phyloP scores from a whole-genome alignment of 192 early-diverging fungal genomes.

The Backusella sp. region DNA sequence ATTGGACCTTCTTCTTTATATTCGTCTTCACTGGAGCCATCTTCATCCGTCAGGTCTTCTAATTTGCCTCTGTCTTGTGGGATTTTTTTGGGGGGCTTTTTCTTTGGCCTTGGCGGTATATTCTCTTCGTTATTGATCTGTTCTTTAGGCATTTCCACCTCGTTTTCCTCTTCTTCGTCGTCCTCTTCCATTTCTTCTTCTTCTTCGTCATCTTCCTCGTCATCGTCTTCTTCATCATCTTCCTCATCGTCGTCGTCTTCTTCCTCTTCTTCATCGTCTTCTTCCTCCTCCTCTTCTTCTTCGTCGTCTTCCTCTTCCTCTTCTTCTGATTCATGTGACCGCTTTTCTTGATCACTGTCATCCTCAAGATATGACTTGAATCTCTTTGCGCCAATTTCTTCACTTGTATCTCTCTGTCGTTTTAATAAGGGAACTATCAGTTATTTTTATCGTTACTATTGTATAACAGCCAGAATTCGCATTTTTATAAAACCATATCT shows the following conservation, averaged over 20 bases:
- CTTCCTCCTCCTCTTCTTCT: conserved; percentile 4
- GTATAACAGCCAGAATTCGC: neutral
- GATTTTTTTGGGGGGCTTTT: neutral
- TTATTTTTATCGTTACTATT: neutral
- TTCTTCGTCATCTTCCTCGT: conserved; percentile 19
- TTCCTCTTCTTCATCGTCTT: conserved; percentile 34
- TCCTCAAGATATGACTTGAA: conserved; percentile 8
- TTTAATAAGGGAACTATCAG: neutral
- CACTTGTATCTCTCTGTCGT: conserved; percentile 9
- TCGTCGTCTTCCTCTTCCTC: conserved; percentile 38
- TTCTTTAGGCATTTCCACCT: neutral
- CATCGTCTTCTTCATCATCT: conserved; percentile 31
- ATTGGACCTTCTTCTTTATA: neutral
- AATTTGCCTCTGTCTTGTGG: neutral
- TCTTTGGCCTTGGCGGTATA: neutral
- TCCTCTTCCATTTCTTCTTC: neutral
- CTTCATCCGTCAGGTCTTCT: conserved; percentile 5
- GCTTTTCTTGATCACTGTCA: conserved; percentile 6
- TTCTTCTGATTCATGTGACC: conserved; percentile 22
- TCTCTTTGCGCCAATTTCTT: neutral
- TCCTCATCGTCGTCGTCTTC: conserved; percentile 19
- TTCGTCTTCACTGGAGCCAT: neutral
- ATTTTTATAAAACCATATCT: neutral
- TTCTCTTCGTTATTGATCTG: neutral
- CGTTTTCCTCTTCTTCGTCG: neutral